Percentiles rank a stretch among this genome's conserved stretches.
Evolutionary conservation across 257 asterid species (phyloP).

Genomic region (Nemophila menziesii): DNA sequence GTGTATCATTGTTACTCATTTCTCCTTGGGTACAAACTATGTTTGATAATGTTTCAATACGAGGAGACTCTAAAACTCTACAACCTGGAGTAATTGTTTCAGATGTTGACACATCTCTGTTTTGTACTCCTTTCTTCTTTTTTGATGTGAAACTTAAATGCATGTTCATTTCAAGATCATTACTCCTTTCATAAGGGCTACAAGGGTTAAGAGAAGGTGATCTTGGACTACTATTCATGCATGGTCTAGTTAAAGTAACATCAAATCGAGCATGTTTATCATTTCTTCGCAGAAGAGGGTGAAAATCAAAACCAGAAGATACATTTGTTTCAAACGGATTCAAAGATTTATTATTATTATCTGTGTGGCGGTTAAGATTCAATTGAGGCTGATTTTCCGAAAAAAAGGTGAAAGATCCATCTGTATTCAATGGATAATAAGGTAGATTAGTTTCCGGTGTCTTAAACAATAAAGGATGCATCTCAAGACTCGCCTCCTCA

Average conservation of each 20-base stretch:
- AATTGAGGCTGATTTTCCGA: constrained; percentile 63
- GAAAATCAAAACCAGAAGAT: constrained; percentile 48
- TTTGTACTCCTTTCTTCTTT: constrained; percentile 26
- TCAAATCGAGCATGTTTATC: too few species aligned
- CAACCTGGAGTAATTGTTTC: constrained; percentile 11
- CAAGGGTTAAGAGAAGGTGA: constrained; percentile 25
- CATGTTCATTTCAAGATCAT: constrained; percentile 62
- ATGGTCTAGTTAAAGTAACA: constrained; percentile 14
- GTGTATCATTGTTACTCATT: constrained; percentile 16
- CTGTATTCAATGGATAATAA: constrained; percentile 30
- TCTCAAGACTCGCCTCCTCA: constrained; percentile 61
- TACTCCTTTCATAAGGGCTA: constrained; percentile 26
- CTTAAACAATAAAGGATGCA: constrained; percentile 94
- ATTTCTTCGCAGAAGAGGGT: constrained; percentile 73
- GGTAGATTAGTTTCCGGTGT: constrained; percentile 46
- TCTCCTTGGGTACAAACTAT: constrained; percentile 20
- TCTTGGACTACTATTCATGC: constrained; percentile 20
- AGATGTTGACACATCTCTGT: constrained; percentile 18
- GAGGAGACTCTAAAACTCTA: too few species aligned
- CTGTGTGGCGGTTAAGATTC: constrained; percentile 56
- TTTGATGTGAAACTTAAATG: constrained; percentile 49
- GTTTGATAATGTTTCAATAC: constrained; percentile 13
- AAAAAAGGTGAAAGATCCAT: constrained; percentile 43
- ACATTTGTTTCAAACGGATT: constrained; percentile 35
- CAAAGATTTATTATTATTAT: constrained; percentile 50